Evolutionary conservation across 2,329 filamentous ascomycete genomes (phyloP).

Genomic region (Calonectria fujianensis): DNA sequence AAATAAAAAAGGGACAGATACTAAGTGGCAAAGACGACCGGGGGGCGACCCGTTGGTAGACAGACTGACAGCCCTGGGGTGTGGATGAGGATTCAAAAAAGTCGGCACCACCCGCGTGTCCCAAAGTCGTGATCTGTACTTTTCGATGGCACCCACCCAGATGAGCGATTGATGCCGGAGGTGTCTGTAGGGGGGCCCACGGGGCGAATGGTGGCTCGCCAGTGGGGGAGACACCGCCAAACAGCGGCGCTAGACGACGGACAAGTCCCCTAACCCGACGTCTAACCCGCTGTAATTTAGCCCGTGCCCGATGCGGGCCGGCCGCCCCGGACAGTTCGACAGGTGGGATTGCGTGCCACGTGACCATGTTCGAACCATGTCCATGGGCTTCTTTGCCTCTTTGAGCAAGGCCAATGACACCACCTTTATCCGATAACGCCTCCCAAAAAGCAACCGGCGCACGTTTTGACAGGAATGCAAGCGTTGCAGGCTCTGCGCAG

Average conservation of each 20-base stretch:
- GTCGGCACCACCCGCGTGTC: constrained; percentile 33
- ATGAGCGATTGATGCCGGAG: constrained; percentile 45
- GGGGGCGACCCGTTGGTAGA: constrained; percentile 26
- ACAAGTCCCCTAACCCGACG: constrained; percentile 15
- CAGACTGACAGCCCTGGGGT: constrained; percentile 37
- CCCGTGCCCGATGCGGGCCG: constrained; percentile 31
- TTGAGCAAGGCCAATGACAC: constrained; percentile 28
- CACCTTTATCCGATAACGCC: constrained; percentile 3
- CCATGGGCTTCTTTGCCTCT: constrained; percentile 34
- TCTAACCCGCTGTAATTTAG: constrained; percentile 30
- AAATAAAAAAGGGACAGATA: neutral
- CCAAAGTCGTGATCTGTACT: constrained; percentile 56
- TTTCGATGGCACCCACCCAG: constrained; percentile 44
- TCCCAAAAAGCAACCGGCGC: neutral
- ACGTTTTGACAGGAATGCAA: neutral
- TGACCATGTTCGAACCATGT: constrained; percentile 35
- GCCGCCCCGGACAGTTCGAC: constrained; percentile 25
- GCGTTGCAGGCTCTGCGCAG: neutral
- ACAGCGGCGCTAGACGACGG: constrained; percentile 6
- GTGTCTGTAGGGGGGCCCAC: neutral
- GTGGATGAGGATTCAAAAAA: constrained; percentile 24
- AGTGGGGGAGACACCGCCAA: constrained; percentile 20
- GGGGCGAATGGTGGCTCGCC: constrained; percentile 19
- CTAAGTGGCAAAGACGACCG: constrained; percentile 17
- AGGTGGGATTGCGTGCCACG: constrained; percentile 26